phyloP scores from a whole-genome alignment of 306 rosid species.

The Clitoria ternatea region DNA sequence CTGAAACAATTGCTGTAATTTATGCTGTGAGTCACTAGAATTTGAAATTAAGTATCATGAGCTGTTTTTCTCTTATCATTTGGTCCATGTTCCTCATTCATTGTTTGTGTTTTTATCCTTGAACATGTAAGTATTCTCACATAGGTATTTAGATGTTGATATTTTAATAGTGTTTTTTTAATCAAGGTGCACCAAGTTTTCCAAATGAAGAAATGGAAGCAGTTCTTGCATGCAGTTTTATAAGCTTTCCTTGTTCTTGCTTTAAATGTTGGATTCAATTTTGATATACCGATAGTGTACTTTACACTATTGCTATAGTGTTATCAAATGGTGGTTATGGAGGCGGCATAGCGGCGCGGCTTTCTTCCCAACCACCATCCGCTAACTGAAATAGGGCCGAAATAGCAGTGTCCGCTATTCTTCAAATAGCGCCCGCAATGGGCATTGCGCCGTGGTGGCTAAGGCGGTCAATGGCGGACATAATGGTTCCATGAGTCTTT shows the following conservation, averaged over 20 bases:
- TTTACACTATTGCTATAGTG: background rate
- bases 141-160: background rate
- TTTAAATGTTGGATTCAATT: background rate
- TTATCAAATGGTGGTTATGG: too few relatives aligned
- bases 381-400: too few relatives aligned
- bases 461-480: too few relatives aligned
- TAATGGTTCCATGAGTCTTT: too few relatives aligned
- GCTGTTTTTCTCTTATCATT: background rate
- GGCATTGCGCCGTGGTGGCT: too few relatives aligned
- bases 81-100: slow-evolving; percentile 15
- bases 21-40: slow-evolving; percentile 69
- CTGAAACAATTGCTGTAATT: slow-evolving; percentile 79
- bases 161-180: background rate
- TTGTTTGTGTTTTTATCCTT: slow-evolving; percentile 8
- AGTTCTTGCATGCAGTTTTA: background rate
- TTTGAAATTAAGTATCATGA: slow-evolving; percentile 1
- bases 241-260: background rate
- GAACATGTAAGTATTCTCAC: slow-evolving; percentile 11
- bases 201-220: background rate
- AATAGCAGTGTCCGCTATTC: too few relatives aligned
- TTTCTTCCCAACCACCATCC: too few relatives aligned
- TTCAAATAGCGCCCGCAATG: too few relatives aligned
- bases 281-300: background rate
- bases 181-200: background rate
- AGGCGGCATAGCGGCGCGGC: too few relatives aligned